These are phyloP conservation scores for Mortierella hygrophila DNA, from an alignment of 192 early-diverging fungal genomes.

Conservation along the genomic window DNA sequence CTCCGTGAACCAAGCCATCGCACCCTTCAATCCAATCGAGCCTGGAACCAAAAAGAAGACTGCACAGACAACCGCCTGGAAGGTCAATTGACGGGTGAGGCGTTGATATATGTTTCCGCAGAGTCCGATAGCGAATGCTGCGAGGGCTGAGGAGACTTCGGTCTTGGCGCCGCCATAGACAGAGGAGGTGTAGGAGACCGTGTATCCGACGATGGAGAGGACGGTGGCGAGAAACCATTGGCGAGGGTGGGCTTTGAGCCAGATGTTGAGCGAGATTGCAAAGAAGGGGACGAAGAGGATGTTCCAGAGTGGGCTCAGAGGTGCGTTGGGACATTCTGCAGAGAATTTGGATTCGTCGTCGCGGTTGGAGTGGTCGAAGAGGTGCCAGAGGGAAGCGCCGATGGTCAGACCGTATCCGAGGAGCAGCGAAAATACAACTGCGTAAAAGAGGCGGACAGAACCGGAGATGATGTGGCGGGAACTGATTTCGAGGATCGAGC, in stretches of 20 bases:
- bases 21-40: slow-evolving; percentile 71
- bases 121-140: slow-evolving; percentile 85
- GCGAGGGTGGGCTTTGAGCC: slow-evolving; percentile 60
- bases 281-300: slow-evolving; percentile 67
- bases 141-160: slow-evolving; percentile 58
- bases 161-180: slow-evolving; percentile 64
- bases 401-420: slow-evolving; percentile 83
- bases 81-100: slow-evolving; percentile 75
- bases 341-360: not conserved
- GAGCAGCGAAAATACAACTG: slow-evolving; percentile 82
- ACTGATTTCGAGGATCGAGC: slow-evolving; percentile 88
- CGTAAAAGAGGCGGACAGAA: slow-evolving; percentile 86
- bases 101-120: slow-evolving; percentile 83
- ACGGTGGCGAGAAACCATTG: slow-evolving; percentile 84
- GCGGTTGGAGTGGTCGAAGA: slow-evolving; percentile 56
- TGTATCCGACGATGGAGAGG: slow-evolving; percentile 77
- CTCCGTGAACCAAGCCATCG: slow-evolving; percentile 60
- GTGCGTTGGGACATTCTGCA: slow-evolving; percentile 18
- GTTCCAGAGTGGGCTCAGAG: slow-evolving; percentile 50
- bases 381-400: slow-evolving; percentile 66
- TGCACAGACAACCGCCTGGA: slow-evolving; percentile 86
- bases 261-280: slow-evolving; percentile 63
- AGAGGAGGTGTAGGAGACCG: slow-evolving; percentile 68
- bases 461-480: slow-evolving; percentile 92
- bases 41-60: slow-evolving; percentile 87